These are phyloP conservation scores for Rosa multiflora DNA, from an alignment of 306 rosid species.

Conservation along the genomic window DNA sequence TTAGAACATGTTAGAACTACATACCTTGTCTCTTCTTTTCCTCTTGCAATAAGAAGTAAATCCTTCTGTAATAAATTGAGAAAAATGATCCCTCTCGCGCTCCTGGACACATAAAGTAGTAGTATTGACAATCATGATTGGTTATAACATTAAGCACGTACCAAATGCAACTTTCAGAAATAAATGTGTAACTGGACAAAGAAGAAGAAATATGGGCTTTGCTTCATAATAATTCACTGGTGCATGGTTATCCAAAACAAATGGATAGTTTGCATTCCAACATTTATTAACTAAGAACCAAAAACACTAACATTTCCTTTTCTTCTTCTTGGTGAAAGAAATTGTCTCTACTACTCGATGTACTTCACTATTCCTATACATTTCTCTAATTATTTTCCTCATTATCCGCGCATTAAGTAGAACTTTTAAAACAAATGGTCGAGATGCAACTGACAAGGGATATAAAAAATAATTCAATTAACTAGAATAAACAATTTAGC, in stretches of 20 bases:
- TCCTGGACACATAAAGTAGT: slow-evolving; percentile 51
- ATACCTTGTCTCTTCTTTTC: slow-evolving; percentile 98
- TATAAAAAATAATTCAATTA: background rate
- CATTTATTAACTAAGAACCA: background rate
- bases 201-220: background rate
- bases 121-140: background rate
- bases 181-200: background rate
- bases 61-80: slow-evolving; percentile 89
- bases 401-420: background rate
- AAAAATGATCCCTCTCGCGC: slow-evolving; percentile 88
- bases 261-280: background rate
- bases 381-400: background rate
- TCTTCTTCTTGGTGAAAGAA: background rate
- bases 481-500: background rate
- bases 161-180: background rate
- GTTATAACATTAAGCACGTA: background rate
- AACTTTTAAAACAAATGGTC: background rate
- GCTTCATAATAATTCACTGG: background rate
- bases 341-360: background rate
- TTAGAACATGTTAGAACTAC: background rate
- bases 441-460: background rate
- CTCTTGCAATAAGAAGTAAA: slow-evolving; percentile 93
- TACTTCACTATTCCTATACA: background rate
- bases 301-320: background rate
- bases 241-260: background rate